Evolutionary conservation across 164 flowering plant genomes (phyloP), one percentile per base, ranked within the genome.

Genomic region (Houttuynia cordata): DNA sequence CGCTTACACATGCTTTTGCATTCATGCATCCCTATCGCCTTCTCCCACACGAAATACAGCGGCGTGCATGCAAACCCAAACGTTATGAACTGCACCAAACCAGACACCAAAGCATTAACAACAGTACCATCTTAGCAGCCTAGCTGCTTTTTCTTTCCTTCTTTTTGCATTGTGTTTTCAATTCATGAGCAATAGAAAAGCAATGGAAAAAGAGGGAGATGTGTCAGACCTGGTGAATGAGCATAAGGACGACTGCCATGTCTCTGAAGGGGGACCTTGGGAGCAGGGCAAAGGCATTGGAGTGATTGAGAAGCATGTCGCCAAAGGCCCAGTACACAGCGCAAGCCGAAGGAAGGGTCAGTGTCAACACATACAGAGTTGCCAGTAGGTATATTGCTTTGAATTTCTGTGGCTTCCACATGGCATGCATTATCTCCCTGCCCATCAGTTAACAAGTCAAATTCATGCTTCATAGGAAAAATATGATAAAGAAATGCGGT

Each of bases 11-110:
- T 20, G 75, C 96, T 89, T 78, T 87, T 85, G 77, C 89, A 82
- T 51, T 89, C 93, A 63, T 92, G 98, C 86, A 92, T 78, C 59
- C 98, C 98, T 24, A 92, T 85, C n/a, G 81, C 83, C 69, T 92
- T 92, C 76, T 92, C 98, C 98, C 98, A 92, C 67, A 92, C 98
- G 59, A 92, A 92, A 59, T 92, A 92, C 60, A 92, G 59, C 0
- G 98, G 98, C 34, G 98, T 92, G 86, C 95, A 89, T 56, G 98
- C 98, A 59, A 89, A 92, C 53, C 98, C 98, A 65, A 92, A 92
- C 59, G 98, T 92, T 56, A 92, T 92, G 57, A 92, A 89, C 98
- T 91, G 96, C 23, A 37, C 20, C 37, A 5, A 57, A 1, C 24
- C 2, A 12, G 17, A 45, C 8, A 1, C 49, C 8, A 45, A 45